These are phyloP conservation scores for Tetrahymena malaccensis DNA, from an alignment of 73 alveolate species.

Conservation along the genomic window DNA sequence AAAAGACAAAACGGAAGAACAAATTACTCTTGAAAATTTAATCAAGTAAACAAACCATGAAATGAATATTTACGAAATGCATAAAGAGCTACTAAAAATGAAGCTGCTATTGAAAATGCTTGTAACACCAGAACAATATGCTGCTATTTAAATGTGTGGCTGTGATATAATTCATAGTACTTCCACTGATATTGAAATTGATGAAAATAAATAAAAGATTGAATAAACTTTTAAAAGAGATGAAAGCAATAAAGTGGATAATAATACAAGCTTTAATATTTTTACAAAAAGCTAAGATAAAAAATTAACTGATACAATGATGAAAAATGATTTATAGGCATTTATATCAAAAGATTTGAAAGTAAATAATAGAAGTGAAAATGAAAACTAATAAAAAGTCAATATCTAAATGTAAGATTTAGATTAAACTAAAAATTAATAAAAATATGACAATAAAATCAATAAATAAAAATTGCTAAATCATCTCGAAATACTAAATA, in stretches of 20 bases:
- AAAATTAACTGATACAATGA: too few species aligned
- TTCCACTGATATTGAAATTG: background rate
- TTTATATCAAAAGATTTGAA: background rate
- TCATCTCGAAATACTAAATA: background rate
- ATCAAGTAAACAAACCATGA: background rate
- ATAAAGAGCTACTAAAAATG: background rate
- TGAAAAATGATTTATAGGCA: background rate
- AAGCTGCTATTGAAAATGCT: background rate
- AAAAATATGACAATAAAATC: too few species aligned
- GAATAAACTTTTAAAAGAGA: too few species aligned
- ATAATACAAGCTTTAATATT: background rate
- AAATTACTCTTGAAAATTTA: background rate
- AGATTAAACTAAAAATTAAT: too few species aligned
- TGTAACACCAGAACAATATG: background rate
- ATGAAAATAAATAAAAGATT: too few species aligned
- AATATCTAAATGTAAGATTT: background rate
- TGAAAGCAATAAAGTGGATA: background rate
- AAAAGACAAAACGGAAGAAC: background rate
- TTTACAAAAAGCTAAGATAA: background rate
- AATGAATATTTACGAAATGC: background rate
- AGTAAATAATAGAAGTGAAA: too few species aligned
- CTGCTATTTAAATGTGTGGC: background rate
- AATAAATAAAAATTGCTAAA: background rate
- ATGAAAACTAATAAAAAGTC: background rate
- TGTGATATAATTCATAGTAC: background rate